Evolutionary conservation across 257 asterid species (phyloP), one percentile per base, ranked within the genome.

Genomic region (Haberlea rhodopensis): DNA sequence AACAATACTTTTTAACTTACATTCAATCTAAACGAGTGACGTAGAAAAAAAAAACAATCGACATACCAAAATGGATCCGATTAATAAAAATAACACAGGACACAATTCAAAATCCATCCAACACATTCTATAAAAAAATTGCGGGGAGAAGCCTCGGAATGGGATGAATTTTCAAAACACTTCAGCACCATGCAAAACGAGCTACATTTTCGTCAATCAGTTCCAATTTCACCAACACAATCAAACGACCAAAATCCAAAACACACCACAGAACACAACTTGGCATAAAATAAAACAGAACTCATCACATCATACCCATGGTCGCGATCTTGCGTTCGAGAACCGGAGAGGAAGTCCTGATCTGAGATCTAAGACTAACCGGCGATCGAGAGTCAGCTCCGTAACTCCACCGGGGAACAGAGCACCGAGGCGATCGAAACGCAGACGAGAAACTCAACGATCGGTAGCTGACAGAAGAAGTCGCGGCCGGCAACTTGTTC

Each of bases 341-440:
- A 62, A 73, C 75, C 10, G 94, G 82, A 57, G 87, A 71, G 2
- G 67, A 69, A 2, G 82, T 48, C 45, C 83, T 81, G 84, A 84
- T 84, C 83, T 76, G 95, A 78, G 90, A 83, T 71, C 71, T 76
- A 26, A 82, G 80, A 78, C 78, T 77, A 48, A 67, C 65, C 62
- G 84, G 84, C 22, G 83, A 82, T 53, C 79, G 62, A 80, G 78
- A 76, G 55, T 52, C 78, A 68, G 54, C 78, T 29, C 87, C 81
- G 86, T 72, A 76, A 78, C 81, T 81, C 87, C 82, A 78, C 74
- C 76, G 71, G 51, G 76, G 66, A 25, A 73, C 62, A 28, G 83
- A 71, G 58, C 67, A 76, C 15, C 73, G 62, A 16, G 69, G 61
- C 24, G 85, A 71, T 28, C 85, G 85, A 40, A 74, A 66, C 60